These are phyloP conservation scores for Rhodotorula paludigena DNA, from an alignment of 768 basidiomycete species.

Conservation along the genomic window DNA sequence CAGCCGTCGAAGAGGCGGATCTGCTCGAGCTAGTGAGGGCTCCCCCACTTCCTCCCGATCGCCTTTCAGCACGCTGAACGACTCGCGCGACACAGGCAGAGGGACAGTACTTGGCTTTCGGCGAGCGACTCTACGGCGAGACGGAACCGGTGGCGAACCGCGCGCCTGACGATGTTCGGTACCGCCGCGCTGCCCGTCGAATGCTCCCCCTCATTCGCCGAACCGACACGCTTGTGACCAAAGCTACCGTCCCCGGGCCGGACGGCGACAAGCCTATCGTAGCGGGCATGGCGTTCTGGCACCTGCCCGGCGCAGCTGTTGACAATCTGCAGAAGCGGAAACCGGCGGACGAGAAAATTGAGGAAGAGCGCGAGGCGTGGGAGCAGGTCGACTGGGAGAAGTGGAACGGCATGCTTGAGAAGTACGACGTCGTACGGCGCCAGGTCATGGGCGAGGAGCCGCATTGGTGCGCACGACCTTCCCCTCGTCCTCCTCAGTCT, in stretches of 20 bases:
- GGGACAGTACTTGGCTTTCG: slow-evolving; percentile 20
- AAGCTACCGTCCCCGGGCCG: slow-evolving; percentile 1
- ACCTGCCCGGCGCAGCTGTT: slow-evolving; percentile 4
- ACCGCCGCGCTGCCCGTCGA: slow-evolving; percentile 3
- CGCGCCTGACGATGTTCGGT: background rate
- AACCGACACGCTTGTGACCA: background rate
- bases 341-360: slow-evolving; percentile 1
- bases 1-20: slow-evolving; percentile 1
- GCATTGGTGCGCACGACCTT: slow-evolving; percentile 7
- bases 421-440: slow-evolving; percentile 7
- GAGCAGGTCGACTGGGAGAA: slow-evolving; percentile 11
- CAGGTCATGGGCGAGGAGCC: slow-evolving; percentile 19
- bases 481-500: background rate
- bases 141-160: slow-evolving; percentile 10
- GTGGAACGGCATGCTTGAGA: slow-evolving; percentile 19
- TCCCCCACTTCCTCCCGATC: background rate
- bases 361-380: slow-evolving; percentile 13
- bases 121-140: slow-evolving; percentile 11
- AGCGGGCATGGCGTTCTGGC: slow-evolving; percentile 13
- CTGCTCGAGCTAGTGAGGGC: background rate
- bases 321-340: slow-evolving; percentile 16
- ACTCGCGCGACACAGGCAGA: slow-evolving; percentile 2
- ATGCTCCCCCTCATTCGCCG: slow-evolving; percentile 4
- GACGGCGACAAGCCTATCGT: background rate
- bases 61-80: background rate